Evolutionary conservation across 352 stramenopile genomes (phyloP).

Genomic region (Halophytophthora polymorphica): DNA sequence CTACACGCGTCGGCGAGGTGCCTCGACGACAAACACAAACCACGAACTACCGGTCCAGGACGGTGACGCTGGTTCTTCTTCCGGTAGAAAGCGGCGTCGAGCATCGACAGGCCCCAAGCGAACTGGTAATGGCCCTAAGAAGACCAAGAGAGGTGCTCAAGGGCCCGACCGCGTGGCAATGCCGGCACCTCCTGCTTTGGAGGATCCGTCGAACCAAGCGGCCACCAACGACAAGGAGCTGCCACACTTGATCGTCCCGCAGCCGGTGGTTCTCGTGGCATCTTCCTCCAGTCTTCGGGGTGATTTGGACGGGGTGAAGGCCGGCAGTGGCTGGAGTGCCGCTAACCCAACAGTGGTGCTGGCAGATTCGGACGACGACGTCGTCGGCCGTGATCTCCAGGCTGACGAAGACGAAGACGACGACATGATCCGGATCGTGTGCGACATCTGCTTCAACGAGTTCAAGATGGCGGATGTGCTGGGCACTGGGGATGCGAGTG

Average conservation of each 20-base stretch:
- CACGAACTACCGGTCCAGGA: too few species aligned
- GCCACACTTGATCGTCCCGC: slow-evolving; percentile 23
- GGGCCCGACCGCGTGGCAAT: slow-evolving; percentile 4
- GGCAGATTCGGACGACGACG: slow-evolving; percentile 42
- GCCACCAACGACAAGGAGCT: slow-evolving; percentile 14
- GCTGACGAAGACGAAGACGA: slow-evolving; percentile 38
- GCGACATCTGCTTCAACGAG: slow-evolving; percentile 71
- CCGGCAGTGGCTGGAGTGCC: slow-evolving; percentile 16
- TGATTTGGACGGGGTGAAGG: slow-evolving; percentile 24
- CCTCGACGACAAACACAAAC: slow-evolving; percentile 3
- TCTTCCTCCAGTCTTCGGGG: slow-evolving; percentile 16
- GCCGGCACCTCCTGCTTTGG: slow-evolving; percentile 1
- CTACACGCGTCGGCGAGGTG: slow-evolving; percentile 18
- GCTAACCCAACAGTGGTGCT: slow-evolving; percentile 28
- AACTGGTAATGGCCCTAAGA: slow-evolving; percentile 9
- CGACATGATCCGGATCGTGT: slow-evolving; percentile 58
- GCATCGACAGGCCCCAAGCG: slow-evolving; percentile 6
- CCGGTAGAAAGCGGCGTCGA: slow-evolving; percentile 23
- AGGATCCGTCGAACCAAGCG: slow-evolving; percentile 6
- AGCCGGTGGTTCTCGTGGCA: slow-evolving; percentile 23
- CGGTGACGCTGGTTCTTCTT: not conserved
- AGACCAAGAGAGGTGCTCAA: slow-evolving; percentile 12
- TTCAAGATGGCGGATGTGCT: slow-evolving; percentile 71
- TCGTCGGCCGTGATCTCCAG: slow-evolving; percentile 8
- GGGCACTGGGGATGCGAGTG: slow-evolving; percentile 27